Evolutionary conservation across 139 green algal genomes (phyloP), one percentile per base, ranked within the genome.

Genomic region (Chlamydomonas asymmetrica): DNA sequence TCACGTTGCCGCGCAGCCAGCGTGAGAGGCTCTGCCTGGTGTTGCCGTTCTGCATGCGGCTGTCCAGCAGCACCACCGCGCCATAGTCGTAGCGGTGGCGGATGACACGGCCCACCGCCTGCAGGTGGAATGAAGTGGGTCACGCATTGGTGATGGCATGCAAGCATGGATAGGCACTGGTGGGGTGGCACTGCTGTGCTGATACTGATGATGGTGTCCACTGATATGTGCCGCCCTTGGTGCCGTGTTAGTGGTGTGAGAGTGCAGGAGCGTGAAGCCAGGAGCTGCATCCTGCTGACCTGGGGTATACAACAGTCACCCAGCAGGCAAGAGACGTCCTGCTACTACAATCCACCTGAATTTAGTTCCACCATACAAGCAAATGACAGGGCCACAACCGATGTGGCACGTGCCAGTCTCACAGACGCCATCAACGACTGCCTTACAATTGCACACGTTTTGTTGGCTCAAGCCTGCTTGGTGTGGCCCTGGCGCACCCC

Each of bases 21-120:
- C 87, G 75, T 2, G 87, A 93, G 25, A 97, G 83, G 38, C 79
- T 70, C 27, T 70, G 48, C 69, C 91, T 84, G 70, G 89, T 79
- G 39, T 74, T 29, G 0, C 73, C 50, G 29, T 84, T 43, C 9
- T 61, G 37, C 79, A 97, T 97, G 31, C 94, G 89, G n/a, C 88
- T 78, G 84, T 98, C 96, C 49, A 98, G 73, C 50, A 98, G 88
- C n/a, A 99, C 72, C 75, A 99, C 93, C 39, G 91, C 93, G 10
- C 96, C 96, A 64, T 91, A 99, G 86, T 99, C 96, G 37, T 87
- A 72, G 13, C 80, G 84, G 86, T 99, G 96, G 3, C 96, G 86
- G 60, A 99, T 97, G 89, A 95, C 98, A 16, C 95, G 87, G 4
- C 93, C 93, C 31, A 97, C 45, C 45, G n/a, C n/a, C n/a, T n/a